phyloP scores from a whole-genome alignment of 176 grass and related monocot genomes.

The Eleusine indica region DNA sequence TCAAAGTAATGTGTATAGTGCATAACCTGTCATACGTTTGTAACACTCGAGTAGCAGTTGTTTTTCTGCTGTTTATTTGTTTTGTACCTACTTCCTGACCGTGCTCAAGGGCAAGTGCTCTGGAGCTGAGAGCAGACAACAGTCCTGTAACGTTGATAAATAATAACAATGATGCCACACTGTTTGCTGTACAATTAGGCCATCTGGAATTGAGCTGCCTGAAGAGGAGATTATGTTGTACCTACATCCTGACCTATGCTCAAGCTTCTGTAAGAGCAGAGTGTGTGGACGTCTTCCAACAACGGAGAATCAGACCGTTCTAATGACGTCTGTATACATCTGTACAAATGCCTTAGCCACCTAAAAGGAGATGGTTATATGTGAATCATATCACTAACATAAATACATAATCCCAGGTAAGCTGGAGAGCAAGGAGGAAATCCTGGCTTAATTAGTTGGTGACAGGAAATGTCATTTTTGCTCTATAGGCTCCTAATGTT shows the following conservation, averaged over 20 bases:
- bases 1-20: constrained; percentile 30
- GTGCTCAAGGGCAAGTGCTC: background rate
- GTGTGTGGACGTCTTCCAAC: no score
- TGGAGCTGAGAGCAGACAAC: background rate
- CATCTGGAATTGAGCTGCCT: background rate
- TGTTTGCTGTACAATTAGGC: background rate
- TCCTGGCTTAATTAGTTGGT: no score
- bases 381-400: no score
- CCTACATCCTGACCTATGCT: background rate
- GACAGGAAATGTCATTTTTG: no score
- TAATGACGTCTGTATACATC: no score
- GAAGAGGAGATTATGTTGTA: background rate
- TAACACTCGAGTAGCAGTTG: constrained; percentile 2
- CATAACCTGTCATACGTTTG: constrained; percentile 1
- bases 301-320: no score
- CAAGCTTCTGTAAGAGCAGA: no score
- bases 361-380: no score
- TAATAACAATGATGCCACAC: background rate
- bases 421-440: no score
- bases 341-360: no score
- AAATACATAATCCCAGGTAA: no score
- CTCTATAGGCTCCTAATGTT: no score
- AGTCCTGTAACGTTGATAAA: background rate
- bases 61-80: background rate
- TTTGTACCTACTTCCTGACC: constrained; percentile 1